Evolutionary conservation across 75 land plant genomes (phyloP).

Genomic region (Chamaecyparis obtusa): DNA sequence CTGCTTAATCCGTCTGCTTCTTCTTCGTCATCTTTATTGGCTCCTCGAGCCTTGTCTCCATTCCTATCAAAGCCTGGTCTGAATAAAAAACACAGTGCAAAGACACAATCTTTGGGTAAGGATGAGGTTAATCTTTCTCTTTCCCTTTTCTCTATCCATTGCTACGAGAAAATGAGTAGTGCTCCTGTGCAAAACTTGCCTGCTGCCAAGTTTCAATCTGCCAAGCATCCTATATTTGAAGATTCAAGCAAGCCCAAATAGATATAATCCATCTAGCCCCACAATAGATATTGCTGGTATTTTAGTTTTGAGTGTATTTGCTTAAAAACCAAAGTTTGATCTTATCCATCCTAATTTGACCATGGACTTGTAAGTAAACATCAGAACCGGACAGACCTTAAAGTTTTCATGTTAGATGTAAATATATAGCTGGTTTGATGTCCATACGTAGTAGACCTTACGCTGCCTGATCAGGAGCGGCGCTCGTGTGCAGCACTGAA

Average conservation of each 20-base stretch:
- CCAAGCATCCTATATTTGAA: conserved; percentile 13
- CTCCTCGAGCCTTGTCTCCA: neutral
- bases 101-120: conserved; percentile 45
- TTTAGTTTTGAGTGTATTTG: neutral
- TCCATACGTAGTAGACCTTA: neutral
- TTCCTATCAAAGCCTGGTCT: neutral
- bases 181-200: neutral
- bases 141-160: conserved; percentile 53
- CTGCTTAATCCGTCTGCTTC: conserved; percentile 20
- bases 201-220: neutral
- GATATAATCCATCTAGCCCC: neutral
- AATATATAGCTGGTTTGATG: neutral
- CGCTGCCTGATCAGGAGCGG: neutral
- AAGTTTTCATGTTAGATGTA: neutral
- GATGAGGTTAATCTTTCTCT: conserved; percentile 69
- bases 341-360: neutral
- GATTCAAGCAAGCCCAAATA: neutral
- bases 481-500: neutral
- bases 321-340: neutral
- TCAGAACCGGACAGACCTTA: neutral
- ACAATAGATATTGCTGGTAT: neutral
- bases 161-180: conserved; percentile 59
- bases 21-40: conserved; percentile 1
- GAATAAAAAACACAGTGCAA: neutral
- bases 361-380: neutral